These are phyloP conservation scores for Hypoxylon intermedium DNA, from an alignment of 495 filamentous ascomycete genomes.

Conservation along the genomic window DNA sequence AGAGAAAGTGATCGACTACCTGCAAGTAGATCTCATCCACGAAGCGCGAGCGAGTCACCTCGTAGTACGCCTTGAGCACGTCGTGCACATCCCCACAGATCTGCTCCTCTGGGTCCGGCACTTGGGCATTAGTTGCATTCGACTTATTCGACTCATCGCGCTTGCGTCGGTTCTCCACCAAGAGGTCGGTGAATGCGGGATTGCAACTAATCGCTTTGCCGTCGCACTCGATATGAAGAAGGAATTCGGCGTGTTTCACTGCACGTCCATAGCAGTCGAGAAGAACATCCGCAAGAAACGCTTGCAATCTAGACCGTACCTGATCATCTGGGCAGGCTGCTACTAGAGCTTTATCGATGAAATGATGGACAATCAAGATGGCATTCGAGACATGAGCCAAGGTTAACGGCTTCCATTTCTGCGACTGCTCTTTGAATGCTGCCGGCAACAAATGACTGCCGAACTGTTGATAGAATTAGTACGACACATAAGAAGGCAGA, in stretches of 20 bases:
- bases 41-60: conserved; percentile 60
- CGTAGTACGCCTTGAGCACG: conserved; percentile 64
- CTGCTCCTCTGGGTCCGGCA: conserved; percentile 54
- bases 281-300: conserved; percentile 49
- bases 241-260: conserved; percentile 49
- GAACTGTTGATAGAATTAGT: conserved; percentile 33
- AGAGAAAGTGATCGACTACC: no score
- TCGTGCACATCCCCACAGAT: conserved; percentile 60
- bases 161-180: conserved; percentile 45
- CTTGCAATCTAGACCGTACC: conserved; percentile 42
- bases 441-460: conserved; percentile 47
- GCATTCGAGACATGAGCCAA: conserved; percentile 54
- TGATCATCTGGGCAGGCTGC: conserved; percentile 45
- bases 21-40: conserved; percentile 61
- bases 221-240: conserved; percentile 56
- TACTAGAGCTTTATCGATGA: conserved; percentile 47
- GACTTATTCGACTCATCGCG: no score
- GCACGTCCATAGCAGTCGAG: conserved; percentile 49
- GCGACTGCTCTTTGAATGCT: conserved; percentile 58
- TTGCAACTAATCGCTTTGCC: conserved; percentile 56
- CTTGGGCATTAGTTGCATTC: no score
- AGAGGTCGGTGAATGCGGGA: conserved; percentile 57
- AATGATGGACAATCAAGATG: conserved; percentile 54
- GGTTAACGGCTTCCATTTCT: conserved; percentile 57
- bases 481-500: not conserved